Percentiles rank a stretch among this genome's conserved stretches.
Conservation (phyloP, 257 asterid species). For the Solanum acaule region DNA sequence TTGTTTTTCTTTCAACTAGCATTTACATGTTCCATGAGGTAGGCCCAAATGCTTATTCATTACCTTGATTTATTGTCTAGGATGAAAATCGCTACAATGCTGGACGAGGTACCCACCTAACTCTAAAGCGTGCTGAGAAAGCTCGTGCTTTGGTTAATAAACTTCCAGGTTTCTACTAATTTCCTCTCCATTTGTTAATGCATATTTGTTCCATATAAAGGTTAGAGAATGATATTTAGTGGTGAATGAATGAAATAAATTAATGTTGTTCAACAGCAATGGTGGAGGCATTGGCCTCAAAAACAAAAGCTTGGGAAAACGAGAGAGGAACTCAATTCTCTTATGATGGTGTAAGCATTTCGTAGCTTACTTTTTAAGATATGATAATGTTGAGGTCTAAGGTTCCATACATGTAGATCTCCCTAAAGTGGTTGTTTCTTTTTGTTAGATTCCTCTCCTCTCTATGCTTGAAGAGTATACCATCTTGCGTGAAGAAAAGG, state of each 20-base stretch:
- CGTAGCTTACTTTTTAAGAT: neutral
- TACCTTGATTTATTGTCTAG: slow-evolving; percentile 17
- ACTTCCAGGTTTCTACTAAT: slow-evolving; percentile 61
- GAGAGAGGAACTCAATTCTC: slow-evolving; percentile 72
- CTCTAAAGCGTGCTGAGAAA: slow-evolving; percentile 92
- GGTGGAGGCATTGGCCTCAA: slow-evolving; percentile 85
- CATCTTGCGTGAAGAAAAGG: slow-evolving; percentile 75
- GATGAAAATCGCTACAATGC: slow-evolving; percentile 96
- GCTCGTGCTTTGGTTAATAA: slow-evolving; percentile 86
- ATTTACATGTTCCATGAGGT: slow-evolving; percentile 3
- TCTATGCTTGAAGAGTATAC: slow-evolving; percentile 77
- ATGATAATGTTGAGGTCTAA: neutral
- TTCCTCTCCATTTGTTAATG: neutral
- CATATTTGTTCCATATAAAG: neutral
- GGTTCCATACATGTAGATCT: neutral
- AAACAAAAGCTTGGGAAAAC: slow-evolving; percentile 72
- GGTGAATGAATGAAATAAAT: neutral
- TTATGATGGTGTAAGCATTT: slow-evolving; percentile 74
- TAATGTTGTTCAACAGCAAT: slow-evolving; percentile 43
- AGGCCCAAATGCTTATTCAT: neutral
- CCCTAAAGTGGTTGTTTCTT: neutral
- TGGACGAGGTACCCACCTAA: slow-evolving; percentile 94
- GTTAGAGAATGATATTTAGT: neutral
- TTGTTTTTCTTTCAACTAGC: slow-evolving; percentile 5
- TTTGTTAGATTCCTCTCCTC: slow-evolving; percentile 58